Evolutionary conservation across 441 rosid genomes (phyloP), one percentile per base, ranked within the genome.

Genomic region (Flueggea neowawraea): DNA sequence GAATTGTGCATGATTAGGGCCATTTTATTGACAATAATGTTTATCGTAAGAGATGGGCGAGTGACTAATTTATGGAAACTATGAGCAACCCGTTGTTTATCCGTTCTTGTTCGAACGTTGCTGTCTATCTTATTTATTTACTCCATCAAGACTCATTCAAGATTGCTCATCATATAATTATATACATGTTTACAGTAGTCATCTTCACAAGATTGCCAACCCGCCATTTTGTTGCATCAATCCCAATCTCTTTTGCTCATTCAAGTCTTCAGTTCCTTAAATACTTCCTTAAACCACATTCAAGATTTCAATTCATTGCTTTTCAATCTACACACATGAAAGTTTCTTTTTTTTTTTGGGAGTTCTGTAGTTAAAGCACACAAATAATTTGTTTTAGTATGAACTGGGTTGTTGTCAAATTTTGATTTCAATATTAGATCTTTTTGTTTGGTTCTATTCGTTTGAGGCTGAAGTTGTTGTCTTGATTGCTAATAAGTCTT

Each of bases 361-460:
- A n/a, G 28, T 1, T 22, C 28, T 0, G 28, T 22, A 22, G 28
- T 57, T 56, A 50, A 58, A 16, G 54, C 6, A 17, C 55, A n/a
- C 55, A 51, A 62, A 6, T n/a, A n/a, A 16, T 47, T 43, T 69
- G 59, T 28, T 45, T 52, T 16, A 12, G 52, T 58, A 17, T 63
- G 59, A 63, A 55, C 58, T 47, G 50, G 60, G 52, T 59, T 43
- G 45, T 53, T 44, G 55, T 47, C 74, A 48, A 63, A 16, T 48
- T 69, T 32, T 31, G 47, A 57, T 54, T 54, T 52, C 31, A 36
- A 56, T 2, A 22, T 53, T 36, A 4, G 12, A 47, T 47, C n/a
- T 55, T 48, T 12, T 48, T 16, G 15, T 36, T 15, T 12, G 22
- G 10, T 57, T 49, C n/a, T 17, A 16, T 47, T 47, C 14, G 4